phyloP scores from a whole-genome alignment of 2,329 filamentous ascomycete species.

The Parasarocladium wereldwijsianum region DNA sequence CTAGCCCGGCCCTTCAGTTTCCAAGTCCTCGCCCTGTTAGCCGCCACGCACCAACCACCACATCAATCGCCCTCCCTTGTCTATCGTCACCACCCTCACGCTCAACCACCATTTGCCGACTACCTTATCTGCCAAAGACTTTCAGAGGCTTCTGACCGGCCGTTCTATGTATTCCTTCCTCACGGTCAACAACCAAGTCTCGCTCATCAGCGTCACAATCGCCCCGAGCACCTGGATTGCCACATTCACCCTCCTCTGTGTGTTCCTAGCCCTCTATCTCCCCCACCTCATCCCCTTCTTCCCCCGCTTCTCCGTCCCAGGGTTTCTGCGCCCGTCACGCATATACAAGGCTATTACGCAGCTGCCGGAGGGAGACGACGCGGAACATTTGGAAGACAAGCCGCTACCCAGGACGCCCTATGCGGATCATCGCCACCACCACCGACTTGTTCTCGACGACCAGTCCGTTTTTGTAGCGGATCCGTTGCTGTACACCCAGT shows the following conservation, averaged over 20 bases:
- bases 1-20: no score
- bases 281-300: constrained; percentile 19
- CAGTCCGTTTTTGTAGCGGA: constrained; percentile 18
- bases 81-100: not conserved
- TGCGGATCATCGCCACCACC: constrained; percentile 4
- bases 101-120: not conserved
- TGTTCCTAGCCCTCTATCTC: constrained; percentile 36
- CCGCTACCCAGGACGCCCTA: constrained; percentile 12
- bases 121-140: not conserved
- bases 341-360: constrained; percentile 3
- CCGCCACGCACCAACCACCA: no score
- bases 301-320: constrained; percentile 19
- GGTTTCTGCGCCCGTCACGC: not conserved
- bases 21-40: no score
- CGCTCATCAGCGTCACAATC: constrained; percentile 42
- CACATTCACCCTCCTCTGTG: constrained; percentile 30
- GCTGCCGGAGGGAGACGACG: not conserved
- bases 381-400: constrained; percentile 11
- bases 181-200: constrained; percentile 47
- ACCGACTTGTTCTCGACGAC: constrained; percentile 16
- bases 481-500: constrained; percentile 10
- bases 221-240: constrained; percentile 43
- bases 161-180: constrained; percentile 45
- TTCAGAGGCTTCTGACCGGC: not conserved
- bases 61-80: no score